Evolutionary conservation across 1,284 basidiomycete genomes (phyloP).

Genomic region (Pseudozyma tsukubaensis): DNA sequence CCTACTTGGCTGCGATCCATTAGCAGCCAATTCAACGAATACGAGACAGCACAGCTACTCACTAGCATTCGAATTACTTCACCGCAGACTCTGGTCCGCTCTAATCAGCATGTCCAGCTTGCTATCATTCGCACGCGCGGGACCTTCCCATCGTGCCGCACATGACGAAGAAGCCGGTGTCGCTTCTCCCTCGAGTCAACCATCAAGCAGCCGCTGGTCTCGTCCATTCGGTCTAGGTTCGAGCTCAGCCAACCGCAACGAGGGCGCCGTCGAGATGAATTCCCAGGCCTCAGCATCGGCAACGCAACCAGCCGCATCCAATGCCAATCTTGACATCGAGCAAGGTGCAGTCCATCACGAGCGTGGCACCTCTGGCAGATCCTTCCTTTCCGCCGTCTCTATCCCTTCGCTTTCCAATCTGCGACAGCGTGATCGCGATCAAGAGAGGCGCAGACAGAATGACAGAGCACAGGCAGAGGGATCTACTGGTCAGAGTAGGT

Average conservation of each 20-base stretch:
- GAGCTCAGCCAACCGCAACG: conserved; percentile 8
- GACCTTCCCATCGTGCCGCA: conserved; percentile 15
- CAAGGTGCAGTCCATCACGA: conserved; percentile 31
- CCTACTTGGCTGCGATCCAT: too few relatives aligned
- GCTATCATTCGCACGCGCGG: conserved; percentile 29
- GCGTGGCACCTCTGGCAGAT: conserved; percentile 41
- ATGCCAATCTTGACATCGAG: conserved; percentile 24
- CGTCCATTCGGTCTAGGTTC: conserved; percentile 20
- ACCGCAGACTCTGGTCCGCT: not conserved
- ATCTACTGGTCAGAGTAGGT: conserved; percentile 1
- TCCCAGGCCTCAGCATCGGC: conserved; percentile 3
- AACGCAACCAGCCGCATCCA: not conserved
- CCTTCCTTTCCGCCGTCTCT: conserved; percentile 44
- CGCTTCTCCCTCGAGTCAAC: conserved; percentile 10
- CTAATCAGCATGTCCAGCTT: conserved; percentile 26
- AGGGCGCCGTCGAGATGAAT: conserved; percentile 25
- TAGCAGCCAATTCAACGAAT: too few relatives aligned
- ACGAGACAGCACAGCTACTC: not conserved
- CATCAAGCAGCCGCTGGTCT: conserved; percentile 17
- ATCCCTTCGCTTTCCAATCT: conserved; percentile 37
- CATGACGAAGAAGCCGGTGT: conserved; percentile 30
- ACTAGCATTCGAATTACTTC: too few relatives aligned
- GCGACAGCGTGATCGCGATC: conserved; percentile 48
- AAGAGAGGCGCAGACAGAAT: conserved; percentile 37
- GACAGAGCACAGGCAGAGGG: conserved; percentile 12